These are phyloP conservation scores for Linum tenue DNA, from an alignment of 345 rosid species.

Conservation along the genomic window DNA sequence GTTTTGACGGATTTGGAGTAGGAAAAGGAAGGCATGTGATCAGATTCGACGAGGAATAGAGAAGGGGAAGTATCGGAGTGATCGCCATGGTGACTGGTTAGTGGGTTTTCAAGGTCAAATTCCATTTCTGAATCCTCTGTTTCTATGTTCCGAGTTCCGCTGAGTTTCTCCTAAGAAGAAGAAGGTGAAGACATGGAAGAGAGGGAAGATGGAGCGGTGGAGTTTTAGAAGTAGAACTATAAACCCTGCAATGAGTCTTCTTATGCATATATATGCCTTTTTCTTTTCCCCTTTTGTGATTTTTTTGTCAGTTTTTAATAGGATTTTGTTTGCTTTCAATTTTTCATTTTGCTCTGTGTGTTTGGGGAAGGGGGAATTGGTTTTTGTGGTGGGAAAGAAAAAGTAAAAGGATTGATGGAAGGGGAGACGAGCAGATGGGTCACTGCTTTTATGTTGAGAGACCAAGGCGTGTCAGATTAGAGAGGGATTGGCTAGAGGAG, in stretches of 20 bases:
- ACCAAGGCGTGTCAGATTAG: too few relatives aligned
- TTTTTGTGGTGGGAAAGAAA: too few relatives aligned
- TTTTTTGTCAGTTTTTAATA: too few relatives aligned
- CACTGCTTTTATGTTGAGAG: too few relatives aligned
- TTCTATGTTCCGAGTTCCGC: neutral
- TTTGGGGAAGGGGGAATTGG: too few relatives aligned
- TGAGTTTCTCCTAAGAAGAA: neutral
- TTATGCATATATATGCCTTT: too few relatives aligned
- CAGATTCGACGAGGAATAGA: conserved; percentile 48
- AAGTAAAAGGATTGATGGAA: too few relatives aligned
- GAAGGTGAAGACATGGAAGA: neutral
- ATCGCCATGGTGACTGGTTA: conserved; percentile 21
- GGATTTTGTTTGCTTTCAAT: neutral
- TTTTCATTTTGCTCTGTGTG: neutral
- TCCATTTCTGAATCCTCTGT: neutral
- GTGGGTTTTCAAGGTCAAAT: conserved; percentile 53
- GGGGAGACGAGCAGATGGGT: too few relatives aligned
- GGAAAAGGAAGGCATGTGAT: conserved; percentile 50
- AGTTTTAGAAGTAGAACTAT: too few relatives aligned
- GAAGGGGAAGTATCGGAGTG: conserved; percentile 18
- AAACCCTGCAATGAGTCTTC: too few relatives aligned
- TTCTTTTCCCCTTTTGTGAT: too few relatives aligned
- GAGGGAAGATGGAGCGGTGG: neutral
- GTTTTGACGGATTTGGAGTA: conserved; percentile 32
- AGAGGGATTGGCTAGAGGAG: too few relatives aligned